phyloP scores from a whole-genome alignment of 192 early-diverging fungal genomes.

The Backusella sp. region DNA sequence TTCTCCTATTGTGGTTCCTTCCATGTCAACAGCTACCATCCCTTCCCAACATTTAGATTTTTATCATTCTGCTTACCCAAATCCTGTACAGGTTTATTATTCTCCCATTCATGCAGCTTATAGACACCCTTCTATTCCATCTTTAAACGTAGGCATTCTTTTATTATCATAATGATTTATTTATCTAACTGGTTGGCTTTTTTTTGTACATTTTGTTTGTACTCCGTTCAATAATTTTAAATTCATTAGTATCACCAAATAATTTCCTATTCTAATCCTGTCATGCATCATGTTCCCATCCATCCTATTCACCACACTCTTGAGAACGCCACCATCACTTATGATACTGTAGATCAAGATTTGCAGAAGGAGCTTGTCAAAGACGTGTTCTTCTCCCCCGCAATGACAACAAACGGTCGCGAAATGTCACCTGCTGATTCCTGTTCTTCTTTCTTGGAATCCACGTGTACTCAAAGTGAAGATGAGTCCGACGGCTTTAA shows the following conservation, averaged over 20 bases:
- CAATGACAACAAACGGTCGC: conserved; percentile 7
- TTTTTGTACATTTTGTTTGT: conserved; percentile 8
- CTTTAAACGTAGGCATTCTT: conserved; percentile 10
- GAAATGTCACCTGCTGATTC: conserved; percentile 1
- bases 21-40: conserved; percentile 7
- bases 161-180: conserved; percentile 3
- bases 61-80: conserved; percentile 9
- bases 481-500: conserved; percentile 12
- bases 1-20: conserved; percentile 20
- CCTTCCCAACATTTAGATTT: conserved; percentile 8
- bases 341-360: conserved; percentile 24
- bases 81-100: conserved; percentile 9
- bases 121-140: conserved; percentile 3
- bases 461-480: conserved; percentile 9
- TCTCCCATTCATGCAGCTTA: neutral
- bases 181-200: conserved; percentile 7
- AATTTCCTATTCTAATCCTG: conserved; percentile 6
- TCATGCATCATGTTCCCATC: conserved; percentile 4
- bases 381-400: conserved; percentile 36
- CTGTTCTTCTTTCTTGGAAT: neutral
- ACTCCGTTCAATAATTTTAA: neutral
- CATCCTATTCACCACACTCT: conserved; percentile 40
- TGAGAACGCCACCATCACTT: conserved; percentile 37
- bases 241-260: conserved; percentile 8
- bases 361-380: conserved; percentile 29